Percentiles rank a stretch among this genome's conserved stretches.
phyloP scores from a whole-genome alignment of 495 filamentous ascomycete genomes.

The Aspergillus indologenus region DNA sequence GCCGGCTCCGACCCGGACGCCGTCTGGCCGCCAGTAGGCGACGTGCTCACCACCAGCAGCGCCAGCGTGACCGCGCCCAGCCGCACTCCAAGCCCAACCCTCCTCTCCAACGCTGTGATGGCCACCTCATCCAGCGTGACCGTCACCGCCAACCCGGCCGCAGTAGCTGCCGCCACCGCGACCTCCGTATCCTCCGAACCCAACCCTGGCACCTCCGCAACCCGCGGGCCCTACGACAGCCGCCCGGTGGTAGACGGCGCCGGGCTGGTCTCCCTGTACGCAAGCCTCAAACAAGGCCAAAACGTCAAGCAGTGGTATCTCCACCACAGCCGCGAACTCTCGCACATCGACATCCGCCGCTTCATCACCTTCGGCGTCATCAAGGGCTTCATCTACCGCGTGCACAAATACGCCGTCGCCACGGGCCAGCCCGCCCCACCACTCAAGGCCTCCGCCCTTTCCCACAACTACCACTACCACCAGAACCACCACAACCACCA shows the following conservation, averaged over 20 bases:
- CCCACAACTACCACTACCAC: conserved; percentile 17
- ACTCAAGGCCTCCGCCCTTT: conserved; percentile 24
- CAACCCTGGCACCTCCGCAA: conserved; percentile 6
- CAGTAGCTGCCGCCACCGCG: background rate
- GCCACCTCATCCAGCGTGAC: conserved; percentile 11
- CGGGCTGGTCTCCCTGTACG: conserved; percentile 62
- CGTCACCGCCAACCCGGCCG: conserved; percentile 1
- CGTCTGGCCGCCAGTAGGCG: conserved; percentile 43
- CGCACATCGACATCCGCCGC: conserved; percentile 78
- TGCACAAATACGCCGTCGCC: conserved; percentile 83
- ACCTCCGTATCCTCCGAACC: conserved; percentile 8
- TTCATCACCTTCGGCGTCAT: conserved; percentile 95
- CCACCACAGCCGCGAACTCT: conserved; percentile 62
- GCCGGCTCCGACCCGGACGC: conserved; percentile 34
- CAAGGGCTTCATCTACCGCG: conserved; percentile 90
- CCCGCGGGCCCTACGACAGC: background rate
- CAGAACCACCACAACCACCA: background rate
- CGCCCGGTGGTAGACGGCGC: conserved; percentile 36
- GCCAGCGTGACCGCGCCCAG: conserved; percentile 22
- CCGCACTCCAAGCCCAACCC: conserved; percentile 13
- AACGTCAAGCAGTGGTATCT: conserved; percentile 79
- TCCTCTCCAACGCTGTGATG: conserved; percentile 5
- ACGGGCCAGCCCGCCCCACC: conserved; percentile 41
- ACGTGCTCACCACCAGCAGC: conserved; percentile 11
- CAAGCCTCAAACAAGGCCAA: conserved; percentile 70